A percentile compares a stretch with the other conserved stretches of the same genome.
phyloP scores from a whole-genome alignment of 2,329 filamentous ascomycete genomes.

The Chaetomiaceae sp. region DNA sequence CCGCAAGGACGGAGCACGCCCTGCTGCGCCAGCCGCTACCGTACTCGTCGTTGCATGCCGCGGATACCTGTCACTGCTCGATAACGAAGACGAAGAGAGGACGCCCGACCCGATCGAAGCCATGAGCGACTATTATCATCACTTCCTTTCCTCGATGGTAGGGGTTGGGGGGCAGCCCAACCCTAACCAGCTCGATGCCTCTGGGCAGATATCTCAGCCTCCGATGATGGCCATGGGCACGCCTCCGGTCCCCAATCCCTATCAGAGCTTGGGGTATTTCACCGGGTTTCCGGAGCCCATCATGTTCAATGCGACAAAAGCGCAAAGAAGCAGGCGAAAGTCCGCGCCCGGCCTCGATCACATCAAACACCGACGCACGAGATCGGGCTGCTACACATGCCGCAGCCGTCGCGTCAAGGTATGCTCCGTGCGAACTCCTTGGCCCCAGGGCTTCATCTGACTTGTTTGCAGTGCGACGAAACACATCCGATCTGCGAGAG shows the following conservation, averaged over 20 bases:
- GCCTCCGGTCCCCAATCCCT: constrained; percentile 38
- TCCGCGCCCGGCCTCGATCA: constrained; percentile 56
- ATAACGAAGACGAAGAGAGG: not conserved
- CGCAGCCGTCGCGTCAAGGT: constrained; percentile 81
- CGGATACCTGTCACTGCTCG: not conserved
- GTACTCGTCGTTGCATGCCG: not conserved
- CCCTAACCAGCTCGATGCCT: constrained; percentile 38
- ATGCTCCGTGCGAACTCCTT: constrained; percentile 17
- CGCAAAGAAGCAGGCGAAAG: constrained; percentile 49
- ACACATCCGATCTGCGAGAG: constrained; percentile 78
- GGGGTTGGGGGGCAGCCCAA: constrained; percentile 38
- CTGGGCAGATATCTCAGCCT: constrained; percentile 35
- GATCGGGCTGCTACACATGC: constrained; percentile 92
- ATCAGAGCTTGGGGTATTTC: constrained; percentile 47
- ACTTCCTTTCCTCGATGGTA: constrained; percentile 51
- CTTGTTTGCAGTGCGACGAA: constrained; percentile 72
- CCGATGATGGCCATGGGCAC: constrained; percentile 30
- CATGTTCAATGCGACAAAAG: constrained; percentile 45
- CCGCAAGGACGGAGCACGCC: not conserved
- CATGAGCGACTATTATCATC: constrained; percentile 57
- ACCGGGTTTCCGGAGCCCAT: constrained; percentile 47
- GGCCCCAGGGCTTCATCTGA: constrained; percentile 10
- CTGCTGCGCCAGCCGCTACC: not conserved
- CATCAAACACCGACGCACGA: constrained; percentile 87
- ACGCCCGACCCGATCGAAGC: not conserved